Evolutionary conservation across 352 stramenopile species (phyloP).

Genomic region (Globisporangium spiculum): DNA sequence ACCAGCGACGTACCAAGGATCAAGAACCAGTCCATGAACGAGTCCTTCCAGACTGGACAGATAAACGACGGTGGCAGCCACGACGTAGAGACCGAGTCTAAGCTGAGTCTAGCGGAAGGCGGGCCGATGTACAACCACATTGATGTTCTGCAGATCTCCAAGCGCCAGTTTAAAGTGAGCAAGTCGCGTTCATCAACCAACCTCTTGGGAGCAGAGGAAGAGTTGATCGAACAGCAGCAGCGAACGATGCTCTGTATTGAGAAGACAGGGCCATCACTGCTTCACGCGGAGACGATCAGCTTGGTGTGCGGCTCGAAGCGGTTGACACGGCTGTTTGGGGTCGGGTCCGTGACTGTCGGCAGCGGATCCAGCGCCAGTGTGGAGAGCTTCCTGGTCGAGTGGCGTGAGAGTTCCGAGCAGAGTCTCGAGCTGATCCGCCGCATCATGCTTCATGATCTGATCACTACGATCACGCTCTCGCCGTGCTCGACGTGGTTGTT

Average conservation of each 20-base stretch:
- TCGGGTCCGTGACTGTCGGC: constrained; percentile 12
- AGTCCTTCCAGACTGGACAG: neutral
- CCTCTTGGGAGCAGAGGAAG: neutral
- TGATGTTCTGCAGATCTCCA: constrained; percentile 49
- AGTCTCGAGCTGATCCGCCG: constrained; percentile 21
- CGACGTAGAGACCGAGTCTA: neutral
- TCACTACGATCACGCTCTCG: constrained; percentile 36
- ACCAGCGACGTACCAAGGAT: neutral
- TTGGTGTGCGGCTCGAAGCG: constrained; percentile 29
- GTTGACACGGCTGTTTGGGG: constrained; percentile 39
- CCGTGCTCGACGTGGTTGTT: constrained; percentile 54
- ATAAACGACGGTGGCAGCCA: neutral
- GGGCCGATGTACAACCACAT: constrained; percentile 39
- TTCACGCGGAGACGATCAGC: constrained; percentile 35
- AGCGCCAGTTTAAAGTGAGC: constrained; percentile 26
- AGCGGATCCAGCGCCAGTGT: neutral
- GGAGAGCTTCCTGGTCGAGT: constrained; percentile 35
- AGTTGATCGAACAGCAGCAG: constrained; percentile 4
- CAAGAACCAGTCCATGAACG: neutral
- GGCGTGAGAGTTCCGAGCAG: constrained; percentile 20
- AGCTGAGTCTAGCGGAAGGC: constrained; percentile 12
- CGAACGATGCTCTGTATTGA: constrained; percentile 54
- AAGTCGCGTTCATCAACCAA: neutral
- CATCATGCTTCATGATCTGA: constrained; percentile 29
- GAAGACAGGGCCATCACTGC: constrained; percentile 30